Base-by-base conservation (phyloP, 2,329 filamentous ascomycete species). In the Blumeriella jaapii region DNA sequence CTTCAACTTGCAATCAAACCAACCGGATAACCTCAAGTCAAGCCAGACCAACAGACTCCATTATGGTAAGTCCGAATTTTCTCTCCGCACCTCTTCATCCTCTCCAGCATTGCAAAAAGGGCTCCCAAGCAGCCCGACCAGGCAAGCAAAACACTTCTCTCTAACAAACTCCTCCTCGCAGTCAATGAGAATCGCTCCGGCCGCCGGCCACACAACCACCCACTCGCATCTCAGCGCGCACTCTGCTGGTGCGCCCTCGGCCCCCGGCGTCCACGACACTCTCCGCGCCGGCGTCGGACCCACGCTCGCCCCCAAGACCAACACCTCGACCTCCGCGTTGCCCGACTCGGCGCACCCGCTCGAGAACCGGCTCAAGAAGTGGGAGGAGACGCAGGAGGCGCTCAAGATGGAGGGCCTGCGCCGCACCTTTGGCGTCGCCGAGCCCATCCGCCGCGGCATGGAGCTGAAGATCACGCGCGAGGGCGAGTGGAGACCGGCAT, bases 371-470 rank as follows among this genome's bases (percentile, higher is more conserved):
- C 82, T 98, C 40, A 74, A 79, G 55, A 73, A 78, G 56, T 98
- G 91, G 91, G 83, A 89, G 61, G 69, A 78, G 39, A 94, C 87
- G 26, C 89, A 95, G 63, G 81, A 94, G 52, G 60, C 67, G 20
- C 62, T 94, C 57, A 91, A 93, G 63, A 91, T 94, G 82, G 78
- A 87, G 63, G 71, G 77, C 34, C 73, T 96, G 52, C 78, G 85
- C 46, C 82, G 85, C 48, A 78, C 84, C 29, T 96, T 86, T 60
- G 91, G 91, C 47, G 79, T 95, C 53, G 84, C 82, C 16, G 91
- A 96, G 71, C 91, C 91, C 3, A 77, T 96, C 52, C 77, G 86
- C 38, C 76, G 89, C 36, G 83, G 80, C 42, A 95, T 98, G 91
- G 91, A 98, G 68, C 69, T 94, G 59, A 83, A 85, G 72, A 89